Base-by-base conservation (phyloP, 1,139 yeast species). In the Diutina scorzettiae region DNA sequence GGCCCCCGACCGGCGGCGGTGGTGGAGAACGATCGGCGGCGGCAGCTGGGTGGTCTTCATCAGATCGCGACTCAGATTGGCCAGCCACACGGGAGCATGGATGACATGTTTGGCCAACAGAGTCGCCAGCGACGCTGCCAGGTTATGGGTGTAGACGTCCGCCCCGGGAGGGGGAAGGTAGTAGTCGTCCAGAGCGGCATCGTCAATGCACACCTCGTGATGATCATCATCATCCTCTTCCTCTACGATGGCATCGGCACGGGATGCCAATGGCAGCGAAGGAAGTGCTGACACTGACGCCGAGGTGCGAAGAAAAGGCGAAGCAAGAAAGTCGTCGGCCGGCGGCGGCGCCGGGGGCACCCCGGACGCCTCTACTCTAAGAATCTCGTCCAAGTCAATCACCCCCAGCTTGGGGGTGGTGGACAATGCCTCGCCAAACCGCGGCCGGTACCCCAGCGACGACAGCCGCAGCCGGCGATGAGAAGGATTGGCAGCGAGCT, bases 81-180 rank as follows among this genome's bases (percentile, higher is more conserved):
- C 28, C 27, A 18, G 12, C 39, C 39, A 34, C 19, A 23, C 28
- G 18, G 39, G 29, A 12, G 39, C 39, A 20, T 32, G 24, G 17
- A 25, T 16, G 17, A 14, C 12, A 24, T 19, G 37, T 14, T 34
- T 34, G 29, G 14, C 16, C 27, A 34, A 23, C 27, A n/a, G 11
- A 11, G 39, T 34, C 20, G 29, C 20, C 39, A 34, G 39, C 12
- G 29, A 23, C 39, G 23, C 28, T 19, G 39, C 39, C 39, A 34
- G 39, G 12, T 19, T 28, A 17, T 23, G 28, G 14, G 14, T 14
- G 16, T 34, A 34, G 16, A 34, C 39, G n/a, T 34, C 39, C 7
- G 17, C 18, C 8, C 7, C 9, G 11, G 39, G 39, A 4, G 39
- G 39, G 8, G 27, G 39, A 5, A 34, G 16, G 20, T 34, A 34